Evolutionary conservation across 1,139 yeast species (phyloP), one percentile per base, ranked within the genome.

Genomic region (Geotrichum restrictum): DNA sequence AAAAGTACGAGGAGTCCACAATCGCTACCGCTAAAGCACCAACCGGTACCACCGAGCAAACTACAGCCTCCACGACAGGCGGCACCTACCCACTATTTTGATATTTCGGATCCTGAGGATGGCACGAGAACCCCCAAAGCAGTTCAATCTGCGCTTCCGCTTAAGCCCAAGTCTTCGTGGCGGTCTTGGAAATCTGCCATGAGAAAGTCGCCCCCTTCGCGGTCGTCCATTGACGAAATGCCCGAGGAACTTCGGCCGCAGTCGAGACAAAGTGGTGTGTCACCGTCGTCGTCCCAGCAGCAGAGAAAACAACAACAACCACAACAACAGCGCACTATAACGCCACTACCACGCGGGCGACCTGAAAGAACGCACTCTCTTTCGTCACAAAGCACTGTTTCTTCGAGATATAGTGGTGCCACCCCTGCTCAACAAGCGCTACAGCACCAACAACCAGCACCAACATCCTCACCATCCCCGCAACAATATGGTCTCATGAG

Each of bases 101-200:
- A n/a, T n/a, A n/a, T n/a, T n/a, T n/a, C n/a, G n/a, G n/a, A n/a
- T n/a, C n/a, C n/a, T n/a, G n/a, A n/a, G n/a, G n/a, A n/a, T n/a
- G n/a, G n/a, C n/a, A n/a, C n/a, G n/a, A n/a, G n/a, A n/a, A n/a
- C n/a, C n/a, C n/a, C n/a, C n/a, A n/a, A n/a, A n/a, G n/a, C n/a
- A n/a, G n/a, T n/a, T n/a, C n/a, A n/a, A 24, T 8, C 29, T 24
- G 29, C 29, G 8, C 5, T 5, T 8, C 18, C 11, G 2, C 24
- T 37, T 24, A 37, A 37, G 41, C n/a, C 41, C 41, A 37, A 37
- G 13, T 37, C 41, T 1, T 37, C 41, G 7, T 37, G 41, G 41
- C 41, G 41, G 22, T 14, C 41, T 7, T 37, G 41, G 41, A 37
- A 37, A 37, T n/a, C 14, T 4, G 37, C 37, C 18, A 5, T 33